A percentile compares a stretch with the other conserved stretches of the same genome.
These are phyloP conservation scores for Eucalyptus caleyi DNA, from an alignment of 345 rosid species.

Conservation along the genomic window DNA sequence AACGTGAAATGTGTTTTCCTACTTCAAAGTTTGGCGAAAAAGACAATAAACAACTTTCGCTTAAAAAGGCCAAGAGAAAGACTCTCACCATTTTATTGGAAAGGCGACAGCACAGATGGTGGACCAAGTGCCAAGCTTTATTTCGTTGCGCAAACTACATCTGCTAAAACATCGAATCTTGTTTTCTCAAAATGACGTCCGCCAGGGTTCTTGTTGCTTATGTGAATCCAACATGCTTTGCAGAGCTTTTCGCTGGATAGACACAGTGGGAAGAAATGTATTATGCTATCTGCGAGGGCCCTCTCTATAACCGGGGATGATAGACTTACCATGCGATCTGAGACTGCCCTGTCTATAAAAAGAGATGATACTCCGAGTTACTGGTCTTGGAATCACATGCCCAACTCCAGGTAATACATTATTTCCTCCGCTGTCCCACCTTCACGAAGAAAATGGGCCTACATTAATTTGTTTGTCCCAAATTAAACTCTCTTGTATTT, in stretches of 20 bases:
- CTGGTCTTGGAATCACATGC: neutral
- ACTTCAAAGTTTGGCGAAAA: neutral
- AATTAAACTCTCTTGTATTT: neutral
- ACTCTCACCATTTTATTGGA: neutral
- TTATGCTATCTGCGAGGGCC: conserved; percentile 13
- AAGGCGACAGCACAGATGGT: neutral
- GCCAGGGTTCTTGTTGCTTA: neutral
- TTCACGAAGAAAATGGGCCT: neutral
- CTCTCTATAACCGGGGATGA: neutral
- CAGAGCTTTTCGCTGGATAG: conserved; percentile 15
- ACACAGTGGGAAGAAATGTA: conserved; percentile 9
- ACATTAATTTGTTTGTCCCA: neutral
- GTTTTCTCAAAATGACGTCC: neutral
- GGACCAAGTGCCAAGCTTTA: neutral
- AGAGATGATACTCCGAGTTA: conserved; percentile 4
- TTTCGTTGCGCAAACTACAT: neutral
- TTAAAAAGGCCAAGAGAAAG: neutral
- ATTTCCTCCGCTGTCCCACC: neutral
- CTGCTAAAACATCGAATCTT: neutral
- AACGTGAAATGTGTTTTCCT: neutral
- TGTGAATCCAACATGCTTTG: neutral
- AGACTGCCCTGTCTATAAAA: neutral
- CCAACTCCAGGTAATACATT: neutral
- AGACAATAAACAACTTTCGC: neutral
- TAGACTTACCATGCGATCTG: no score